Evolutionary conservation across 1,284 basidiomycete species (phyloP), one percentile per base, ranked within the genome.

Genomic region (Boletus mariae): DNA sequence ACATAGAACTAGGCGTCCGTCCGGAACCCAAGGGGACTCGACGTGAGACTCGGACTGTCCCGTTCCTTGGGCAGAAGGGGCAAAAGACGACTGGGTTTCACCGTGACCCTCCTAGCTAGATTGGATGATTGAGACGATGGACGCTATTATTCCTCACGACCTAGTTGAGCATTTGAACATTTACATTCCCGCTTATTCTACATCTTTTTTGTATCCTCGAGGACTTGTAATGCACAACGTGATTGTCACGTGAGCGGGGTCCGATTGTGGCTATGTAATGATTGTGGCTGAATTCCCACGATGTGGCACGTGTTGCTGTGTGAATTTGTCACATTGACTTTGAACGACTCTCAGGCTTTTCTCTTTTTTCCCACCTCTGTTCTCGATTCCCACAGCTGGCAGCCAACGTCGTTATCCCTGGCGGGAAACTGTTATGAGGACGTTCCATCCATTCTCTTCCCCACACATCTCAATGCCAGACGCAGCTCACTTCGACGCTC

Each of bases 401-500:
- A 71, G 63, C 66, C 66, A 69, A 69, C 66, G 49, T 68, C 63
- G 66, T 63, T 64, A 68, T 71, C 70, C 67, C 68, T 69, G 62
- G 58, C 69, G 71, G 70, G 67, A 71, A 71, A 68, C 61, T 65
- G 69, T 71, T 71, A 69, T 69, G 67, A 72, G 67, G 71, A 69
- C 67, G 10, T 72, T 69, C 47, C 71, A 72, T 59, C 71, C 67
- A 57, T 69, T 72, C 67, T 72, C 73, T 69, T 72, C 74, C 65
- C 70, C 68, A 65, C 72, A 69, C 63, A 66, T 70, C 64, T 69
- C 72, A 53, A 79, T 78, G 76, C 70, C 74, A 59, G 69, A 76
- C 61, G 66, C 72, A 26, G 63, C 70, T 40, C 69, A 68, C 15
- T 66, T 68, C 63, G 68, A 68, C 63, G 69, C 73, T 46, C 64